Evolutionary conservation across 768 basidiomycete genomes (phyloP), one percentile per base, ranked within the genome.

Genomic region (Rhizopogon vulgaris): DNA sequence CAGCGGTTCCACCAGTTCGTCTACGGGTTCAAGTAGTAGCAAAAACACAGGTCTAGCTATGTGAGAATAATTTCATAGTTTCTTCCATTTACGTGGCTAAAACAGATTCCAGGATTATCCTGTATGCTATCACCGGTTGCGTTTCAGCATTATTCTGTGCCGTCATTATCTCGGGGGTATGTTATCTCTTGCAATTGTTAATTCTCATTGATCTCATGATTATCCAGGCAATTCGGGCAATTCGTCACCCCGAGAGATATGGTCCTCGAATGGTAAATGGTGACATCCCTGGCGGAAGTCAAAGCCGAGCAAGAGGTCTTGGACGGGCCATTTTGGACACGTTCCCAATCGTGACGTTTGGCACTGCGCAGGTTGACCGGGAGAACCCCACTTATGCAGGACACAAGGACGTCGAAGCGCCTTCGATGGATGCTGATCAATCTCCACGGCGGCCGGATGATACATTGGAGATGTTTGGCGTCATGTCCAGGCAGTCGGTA

Each of bases 301-400:
- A 85, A 61, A 85, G 82, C 46, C 82, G 90, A 3, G 87, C 91
- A 0, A 73, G 80, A n/a, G 94, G 94, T 6, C 76, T 98, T 47
- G 88, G 90, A 1, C 83, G 90, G 17, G 95, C 95, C 17, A 94
- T 98, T 52, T 74, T 98, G 50, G 94, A 98, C 59, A 96, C 94
- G 3, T 98, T 98, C 72, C 94, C 94, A 4, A 72, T 96, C 56
- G 85, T 95, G 69, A 92, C 93, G 66, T 98, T 94, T 60, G 82
- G 83, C 6, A 52, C 63, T 9, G 65, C 61, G 28, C 55, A 55
- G 6, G 52, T 58, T 41, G 56, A 49, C 47, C 58, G 25, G 46
- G 48, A 17, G 32, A 55, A 52, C 15, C 32, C 52, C 24, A 36
- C 51, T 36, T 51, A 53, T 32, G 40, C 59, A 25, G 48, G 30